phyloP scores from a whole-genome alignment of 805 yeast species.

The Monosporozyma aerobia region DNA sequence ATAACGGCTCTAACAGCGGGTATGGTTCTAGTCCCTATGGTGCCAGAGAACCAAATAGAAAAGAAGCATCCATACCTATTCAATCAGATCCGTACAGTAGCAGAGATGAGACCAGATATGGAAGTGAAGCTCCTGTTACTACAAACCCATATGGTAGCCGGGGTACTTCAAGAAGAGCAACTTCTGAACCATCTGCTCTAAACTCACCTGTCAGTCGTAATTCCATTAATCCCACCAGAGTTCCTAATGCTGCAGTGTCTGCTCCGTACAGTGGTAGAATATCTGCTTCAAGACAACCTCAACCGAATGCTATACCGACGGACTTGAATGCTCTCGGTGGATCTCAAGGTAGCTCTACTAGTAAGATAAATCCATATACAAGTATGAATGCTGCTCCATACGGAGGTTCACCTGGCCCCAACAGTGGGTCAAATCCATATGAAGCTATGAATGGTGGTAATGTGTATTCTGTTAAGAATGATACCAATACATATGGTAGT shows the following conservation, averaged over 20 bases:
- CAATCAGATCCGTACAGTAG: not conserved
- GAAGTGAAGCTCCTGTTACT: not conserved
- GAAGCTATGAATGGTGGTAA: not conserved
- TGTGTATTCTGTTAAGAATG: not conserved
- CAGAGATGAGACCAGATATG: not conserved
- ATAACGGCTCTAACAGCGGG: not conserved
- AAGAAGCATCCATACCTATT: not conserved
- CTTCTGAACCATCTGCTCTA: not conserved
- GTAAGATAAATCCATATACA: conserved; percentile 1
- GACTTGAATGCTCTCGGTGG: not conserved
- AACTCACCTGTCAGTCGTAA: not conserved
- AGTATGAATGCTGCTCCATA: conserved; percentile 6
- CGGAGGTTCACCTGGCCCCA: conserved; percentile 1
- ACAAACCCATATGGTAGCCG: not conserved
- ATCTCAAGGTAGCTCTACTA: not conserved
- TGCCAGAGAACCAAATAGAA: not conserved
- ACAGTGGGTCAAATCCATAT: not conserved
- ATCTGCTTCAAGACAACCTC: not conserved
- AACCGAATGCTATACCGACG: not conserved
- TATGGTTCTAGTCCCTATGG: conserved; percentile 1
- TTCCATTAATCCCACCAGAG: not conserved
- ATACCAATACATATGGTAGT: not conserved
- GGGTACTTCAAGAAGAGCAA: not conserved
- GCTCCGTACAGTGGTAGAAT: not conserved
- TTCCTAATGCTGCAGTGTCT: not conserved